Conservation (phyloP, 2,329 filamentous ascomycete genomes). For the Diplocarpon mali region DNA sequence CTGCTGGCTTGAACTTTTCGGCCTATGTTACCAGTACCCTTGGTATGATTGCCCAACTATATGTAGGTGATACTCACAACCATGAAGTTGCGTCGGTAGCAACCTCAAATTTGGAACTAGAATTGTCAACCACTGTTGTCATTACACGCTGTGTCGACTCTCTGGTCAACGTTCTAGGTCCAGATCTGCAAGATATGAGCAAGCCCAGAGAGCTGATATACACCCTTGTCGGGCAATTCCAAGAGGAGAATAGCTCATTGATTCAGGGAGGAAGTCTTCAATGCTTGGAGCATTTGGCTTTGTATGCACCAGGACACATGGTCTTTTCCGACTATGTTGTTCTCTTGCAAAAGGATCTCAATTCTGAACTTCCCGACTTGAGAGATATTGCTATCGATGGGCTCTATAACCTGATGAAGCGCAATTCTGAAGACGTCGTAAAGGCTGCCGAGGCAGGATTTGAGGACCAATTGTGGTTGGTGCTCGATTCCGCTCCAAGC, state of each 20-base stretch:
- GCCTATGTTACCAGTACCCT: constrained; percentile 82
- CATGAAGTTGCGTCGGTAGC: constrained; percentile 67
- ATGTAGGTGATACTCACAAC: constrained; percentile 85
- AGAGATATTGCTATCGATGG: constrained; percentile 77
- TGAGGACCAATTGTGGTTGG: constrained; percentile 86
- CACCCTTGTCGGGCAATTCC: constrained; percentile 73
- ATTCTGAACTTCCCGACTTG: constrained; percentile 56
- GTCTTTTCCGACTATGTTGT: constrained; percentile 77
- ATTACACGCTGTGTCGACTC: constrained; percentile 85
- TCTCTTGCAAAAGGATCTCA: constrained; percentile 66
- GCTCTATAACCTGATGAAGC: constrained; percentile 89
- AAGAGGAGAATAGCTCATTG: constrained; percentile 58
- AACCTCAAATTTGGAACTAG: constrained; percentile 83
- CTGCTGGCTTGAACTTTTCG: constrained; percentile 84
- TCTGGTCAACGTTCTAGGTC: constrained; percentile 91
- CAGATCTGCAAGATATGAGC: constrained; percentile 83
- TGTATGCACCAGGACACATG: constrained; percentile 84
- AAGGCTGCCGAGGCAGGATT: constrained; percentile 64
- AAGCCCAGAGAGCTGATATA: constrained; percentile 91
- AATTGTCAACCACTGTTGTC: constrained; percentile 69
- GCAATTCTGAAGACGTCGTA: constrained; percentile 75
- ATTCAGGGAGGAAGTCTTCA: constrained; percentile 67
- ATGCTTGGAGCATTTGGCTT: constrained; percentile 80
- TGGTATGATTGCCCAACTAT: constrained; percentile 88
- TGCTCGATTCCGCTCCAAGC: constrained; percentile 64